phyloP scores from a whole-genome alignment of 306 rosid species.

The Clitoria ternatea region DNA sequence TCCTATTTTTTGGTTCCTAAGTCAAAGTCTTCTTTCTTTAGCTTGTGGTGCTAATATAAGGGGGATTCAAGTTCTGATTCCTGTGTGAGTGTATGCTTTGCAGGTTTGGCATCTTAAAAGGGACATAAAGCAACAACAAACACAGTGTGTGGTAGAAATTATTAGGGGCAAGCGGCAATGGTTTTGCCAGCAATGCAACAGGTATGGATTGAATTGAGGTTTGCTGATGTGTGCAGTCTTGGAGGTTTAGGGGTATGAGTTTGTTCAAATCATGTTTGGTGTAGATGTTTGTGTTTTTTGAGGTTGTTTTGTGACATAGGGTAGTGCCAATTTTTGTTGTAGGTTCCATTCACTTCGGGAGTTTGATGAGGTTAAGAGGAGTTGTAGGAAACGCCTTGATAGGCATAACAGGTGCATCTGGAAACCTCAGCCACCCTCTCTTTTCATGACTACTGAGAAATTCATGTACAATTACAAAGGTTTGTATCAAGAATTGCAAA shows the following conservation, averaged over 20 bases:
- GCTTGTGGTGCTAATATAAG: conserved; percentile 14
- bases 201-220: conserved; percentile 44
- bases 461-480: conserved; percentile 54
- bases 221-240: neutral
- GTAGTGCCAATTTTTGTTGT: conserved; percentile 21
- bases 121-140: conserved; percentile 16
- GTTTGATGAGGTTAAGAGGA: conserved; percentile 84
- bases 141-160: conserved; percentile 11
- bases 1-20: conserved; percentile 22
- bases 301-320: conserved; percentile 27
- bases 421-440: conserved; percentile 70
- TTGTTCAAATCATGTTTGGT: conserved; percentile 9
- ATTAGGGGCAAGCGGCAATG: conserved; percentile 61
- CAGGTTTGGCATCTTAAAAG: conserved; percentile 33
- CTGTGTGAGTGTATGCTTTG: conserved; percentile 35
- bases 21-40: conserved; percentile 35
- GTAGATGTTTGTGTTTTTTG: conserved; percentile 4
- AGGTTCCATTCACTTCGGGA: conserved; percentile 87
- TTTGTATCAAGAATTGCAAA: conserved; percentile 27
- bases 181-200: conserved; percentile 97
- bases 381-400: conserved; percentile 85
- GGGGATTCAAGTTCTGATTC: conserved; percentile 31
- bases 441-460: conserved; percentile 50
- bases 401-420: conserved; percentile 81
- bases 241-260: neutral